Percentiles rank a stretch among this genome's conserved stretches.
These are phyloP conservation scores for Phaffia rhodozyma DNA, from an alignment of 1,284 basidiomycete species.

Conservation along the genomic window DNA sequence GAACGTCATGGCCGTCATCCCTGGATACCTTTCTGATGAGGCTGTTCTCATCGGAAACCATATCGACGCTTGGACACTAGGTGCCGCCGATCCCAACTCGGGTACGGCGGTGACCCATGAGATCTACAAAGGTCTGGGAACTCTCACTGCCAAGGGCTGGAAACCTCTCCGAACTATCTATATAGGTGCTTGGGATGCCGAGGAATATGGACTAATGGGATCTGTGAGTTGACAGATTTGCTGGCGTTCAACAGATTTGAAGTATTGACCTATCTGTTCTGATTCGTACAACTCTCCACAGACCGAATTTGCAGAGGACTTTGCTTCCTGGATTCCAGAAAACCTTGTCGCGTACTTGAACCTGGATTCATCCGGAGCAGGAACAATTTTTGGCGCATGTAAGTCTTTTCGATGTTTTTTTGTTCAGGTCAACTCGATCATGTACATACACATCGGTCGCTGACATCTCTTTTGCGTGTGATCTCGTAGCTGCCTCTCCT, in stretches of 20 bases:
- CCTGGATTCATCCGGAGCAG: conserved; percentile 55
- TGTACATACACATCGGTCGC: background rate
- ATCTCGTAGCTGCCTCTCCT: conserved; percentile 42
- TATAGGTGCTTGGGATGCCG: conserved; percentile 86
- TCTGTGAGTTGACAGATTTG: background rate
- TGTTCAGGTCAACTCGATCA: background rate
- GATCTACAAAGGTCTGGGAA: conserved; percentile 67
- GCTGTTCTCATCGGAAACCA: conserved; percentile 77
- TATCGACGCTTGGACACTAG: conserved; percentile 46
- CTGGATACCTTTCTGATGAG: conserved; percentile 75
- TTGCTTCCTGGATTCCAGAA: conserved; percentile 60
- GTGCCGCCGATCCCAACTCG: conserved; percentile 73
- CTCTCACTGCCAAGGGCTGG: conserved; percentile 64
- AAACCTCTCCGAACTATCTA: conserved; percentile 75
- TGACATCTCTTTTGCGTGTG: background rate
- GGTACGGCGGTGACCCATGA: conserved; percentile 80
- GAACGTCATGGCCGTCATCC: conserved; percentile 83
- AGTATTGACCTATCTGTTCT: conserved; percentile 39
- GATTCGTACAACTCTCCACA: conserved; percentile 40
- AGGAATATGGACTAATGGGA: conserved; percentile 44
- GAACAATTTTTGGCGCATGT: conserved; percentile 47
- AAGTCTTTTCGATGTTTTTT: conserved; percentile 24
- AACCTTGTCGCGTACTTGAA: conserved; percentile 74
- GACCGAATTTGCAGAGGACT: conserved; percentile 84
- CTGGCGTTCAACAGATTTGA: background rate